Evolutionary conservation across 352 stramenopile genomes (phyloP).

Genomic region (Pythium dissimile): DNA sequence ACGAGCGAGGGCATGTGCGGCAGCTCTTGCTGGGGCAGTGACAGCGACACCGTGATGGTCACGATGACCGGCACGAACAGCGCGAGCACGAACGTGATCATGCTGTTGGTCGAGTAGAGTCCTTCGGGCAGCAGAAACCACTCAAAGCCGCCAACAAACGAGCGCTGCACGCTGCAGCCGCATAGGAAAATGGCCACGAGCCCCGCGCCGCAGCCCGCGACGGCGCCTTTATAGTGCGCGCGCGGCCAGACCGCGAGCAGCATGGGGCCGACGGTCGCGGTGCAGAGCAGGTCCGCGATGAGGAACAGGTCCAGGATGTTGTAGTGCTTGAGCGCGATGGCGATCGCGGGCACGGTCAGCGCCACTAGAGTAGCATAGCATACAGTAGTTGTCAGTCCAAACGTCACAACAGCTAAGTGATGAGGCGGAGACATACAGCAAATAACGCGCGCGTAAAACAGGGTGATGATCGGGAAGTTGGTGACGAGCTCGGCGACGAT

Average conservation of each 20-base stretch:
- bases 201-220: slow-evolving; percentile 46
- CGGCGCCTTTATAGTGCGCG: slow-evolving; percentile 31
- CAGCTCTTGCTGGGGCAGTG: slow-evolving; percentile 19
- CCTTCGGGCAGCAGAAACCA: slow-evolving; percentile 73
- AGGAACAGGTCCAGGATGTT: slow-evolving; percentile 69
- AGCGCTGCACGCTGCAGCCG: slow-evolving; percentile 44
- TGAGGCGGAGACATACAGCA: slow-evolving; percentile 17
- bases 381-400: not conserved
- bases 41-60: slow-evolving; percentile 54
- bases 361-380: slow-evolving; percentile 27
- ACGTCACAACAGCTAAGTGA: not conserved
- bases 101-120: slow-evolving; percentile 69
- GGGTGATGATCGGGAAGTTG: slow-evolving; percentile 52
- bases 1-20: not conserved
- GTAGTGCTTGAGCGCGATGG: slow-evolving; percentile 62
- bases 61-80: slow-evolving; percentile 52
- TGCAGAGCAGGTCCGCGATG: slow-evolving; percentile 73
- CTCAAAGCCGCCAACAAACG: slow-evolving; percentile 68
- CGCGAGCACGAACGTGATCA: slow-evolving; percentile 76
- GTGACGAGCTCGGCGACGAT: slow-evolving; percentile 64
- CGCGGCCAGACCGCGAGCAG: slow-evolving; percentile 54
- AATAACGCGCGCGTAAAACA: slow-evolving; percentile 51
- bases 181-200: slow-evolving; percentile 68
- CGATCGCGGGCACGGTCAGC: slow-evolving; percentile 58
- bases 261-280: slow-evolving; percentile 65